A percentile compares a stretch with the other conserved stretches of the same genome.
phyloP scores from a whole-genome alignment of 1,139 yeast species.

The Geotrichum europaeum region DNA sequence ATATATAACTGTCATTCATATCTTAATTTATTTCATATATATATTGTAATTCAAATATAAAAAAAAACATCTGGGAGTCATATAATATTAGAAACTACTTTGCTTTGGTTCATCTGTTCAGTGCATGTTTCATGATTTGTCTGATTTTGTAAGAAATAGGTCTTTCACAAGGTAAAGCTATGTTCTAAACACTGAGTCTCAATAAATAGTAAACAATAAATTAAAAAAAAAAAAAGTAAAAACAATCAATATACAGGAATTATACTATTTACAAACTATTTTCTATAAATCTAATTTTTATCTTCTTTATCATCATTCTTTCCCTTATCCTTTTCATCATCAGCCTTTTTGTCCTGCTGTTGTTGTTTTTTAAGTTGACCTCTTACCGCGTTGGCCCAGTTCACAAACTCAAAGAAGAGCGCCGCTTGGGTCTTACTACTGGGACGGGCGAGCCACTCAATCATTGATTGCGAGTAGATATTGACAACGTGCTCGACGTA shows the following conservation, averaged over 20 bases:
- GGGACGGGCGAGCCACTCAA: constrained; percentile 51
- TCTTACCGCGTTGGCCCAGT: constrained; percentile 48
- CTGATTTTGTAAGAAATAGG: neutral
- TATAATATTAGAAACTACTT: no score
- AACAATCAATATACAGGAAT: neutral
- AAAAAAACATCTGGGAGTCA: neutral
- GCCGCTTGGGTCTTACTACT: constrained; percentile 51
- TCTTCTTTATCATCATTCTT: neutral
- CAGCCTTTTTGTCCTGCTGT: neutral
- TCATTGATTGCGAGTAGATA: constrained; percentile 51
- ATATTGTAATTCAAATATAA: no score
- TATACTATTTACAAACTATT: neutral
- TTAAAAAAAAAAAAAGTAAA: neutral
- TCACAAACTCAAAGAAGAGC: constrained; percentile 70
- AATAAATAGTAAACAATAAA: neutral
- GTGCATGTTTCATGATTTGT: neutral
- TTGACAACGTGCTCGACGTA: constrained; percentile 40
- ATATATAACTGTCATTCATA: neutral
- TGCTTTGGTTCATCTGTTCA: no score
- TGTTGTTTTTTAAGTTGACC: constrained; percentile 2
- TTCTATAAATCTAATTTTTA: neutral
- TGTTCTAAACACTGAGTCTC: no score
- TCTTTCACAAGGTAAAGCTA: no score
- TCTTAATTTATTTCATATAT: neutral
- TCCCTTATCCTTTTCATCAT: neutral